phyloP scores from a whole-genome alignment of 148 eudicot species.

The Dysphania ambrosioides region DNA sequence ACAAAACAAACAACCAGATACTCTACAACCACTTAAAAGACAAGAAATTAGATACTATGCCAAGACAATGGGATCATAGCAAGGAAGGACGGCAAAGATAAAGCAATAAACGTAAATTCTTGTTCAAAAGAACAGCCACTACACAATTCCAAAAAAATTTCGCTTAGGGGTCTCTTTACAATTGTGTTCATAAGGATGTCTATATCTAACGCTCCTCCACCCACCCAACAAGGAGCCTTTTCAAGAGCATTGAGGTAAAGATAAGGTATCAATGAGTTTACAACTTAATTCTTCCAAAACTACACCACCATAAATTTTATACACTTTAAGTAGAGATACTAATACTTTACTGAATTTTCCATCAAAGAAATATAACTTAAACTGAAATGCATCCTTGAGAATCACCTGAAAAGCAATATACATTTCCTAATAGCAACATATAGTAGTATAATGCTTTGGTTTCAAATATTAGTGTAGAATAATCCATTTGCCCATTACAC shows the following conservation, averaged over 20 bases:
- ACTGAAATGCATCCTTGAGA: not conserved
- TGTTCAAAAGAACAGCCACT: not conserved
- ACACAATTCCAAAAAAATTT: not conserved
- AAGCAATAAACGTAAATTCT: too few species aligned
- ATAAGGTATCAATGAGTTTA: not conserved
- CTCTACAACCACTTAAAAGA: not conserved
- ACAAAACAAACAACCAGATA: not conserved
- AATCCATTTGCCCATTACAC: not conserved
- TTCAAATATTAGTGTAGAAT: not conserved
- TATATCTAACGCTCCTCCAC: not conserved
- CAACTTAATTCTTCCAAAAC: not conserved
- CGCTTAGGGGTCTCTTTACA: not conserved
- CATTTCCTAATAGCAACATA: not conserved
- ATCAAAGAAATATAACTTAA: not conserved
- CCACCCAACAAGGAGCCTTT: not conserved
- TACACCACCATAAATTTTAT: too few species aligned
- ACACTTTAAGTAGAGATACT: not conserved
- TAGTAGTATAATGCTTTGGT: not conserved
- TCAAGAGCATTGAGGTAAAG: not conserved
- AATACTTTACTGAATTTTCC: not conserved
- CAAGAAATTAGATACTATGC: not conserved
- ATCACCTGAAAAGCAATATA: not conserved
- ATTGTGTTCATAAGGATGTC: not conserved
- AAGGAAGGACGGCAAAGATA: not conserved
- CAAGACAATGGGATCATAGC: slow-evolving; percentile 2